These are phyloP conservation scores for Inosperma sp. DNA, from an alignment of 768 basidiomycete species.

Conservation along the genomic window DNA sequence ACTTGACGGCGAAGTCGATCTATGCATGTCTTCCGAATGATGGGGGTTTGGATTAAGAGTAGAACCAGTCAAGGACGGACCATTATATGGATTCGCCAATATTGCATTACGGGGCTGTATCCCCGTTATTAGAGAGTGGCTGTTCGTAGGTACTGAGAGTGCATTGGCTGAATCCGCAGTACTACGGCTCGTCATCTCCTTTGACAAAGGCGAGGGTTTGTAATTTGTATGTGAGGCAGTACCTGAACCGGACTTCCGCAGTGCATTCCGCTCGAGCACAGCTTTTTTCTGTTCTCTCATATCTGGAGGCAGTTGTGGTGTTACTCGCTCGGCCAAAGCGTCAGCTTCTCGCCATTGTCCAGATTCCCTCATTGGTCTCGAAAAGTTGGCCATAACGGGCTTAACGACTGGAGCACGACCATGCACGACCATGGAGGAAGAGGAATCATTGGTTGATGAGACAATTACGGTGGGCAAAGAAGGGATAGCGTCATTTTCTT, in stretches of 20 bases:
- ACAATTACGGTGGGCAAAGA: slow-evolving; percentile 51
- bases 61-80: too few species aligned
- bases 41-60: too few species aligned
- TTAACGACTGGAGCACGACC: slow-evolving; percentile 42
- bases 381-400: slow-evolving; percentile 55
- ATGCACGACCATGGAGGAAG: slow-evolving; percentile 12
- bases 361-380: slow-evolving; percentile 52
- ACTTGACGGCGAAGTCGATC: slow-evolving; percentile 18
- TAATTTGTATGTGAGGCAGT: not conserved
- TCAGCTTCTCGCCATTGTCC: slow-evolving; percentile 36
- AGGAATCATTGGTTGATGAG: slow-evolving; percentile 36
- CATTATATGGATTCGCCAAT: too few species aligned
- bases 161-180: not conserved
- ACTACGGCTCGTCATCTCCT: not conserved
- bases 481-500: not conserved
- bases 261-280: slow-evolving; percentile 59
- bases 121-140: too few species aligned
- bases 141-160: too few species aligned
- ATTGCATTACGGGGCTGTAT: too few species aligned
- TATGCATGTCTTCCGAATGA: too few species aligned
- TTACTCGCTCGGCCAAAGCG: slow-evolving; percentile 47
- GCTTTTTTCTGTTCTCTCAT: slow-evolving; percentile 43
- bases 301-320: slow-evolving; percentile 28
- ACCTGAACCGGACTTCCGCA: slow-evolving; percentile 16
- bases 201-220: slow-evolving; percentile 3